A percentile compares a stretch with the other conserved stretches of the same genome.
Conservation (phyloP, 176 grass and related monocot genomes). For the Tuctoria greenei region DNA sequence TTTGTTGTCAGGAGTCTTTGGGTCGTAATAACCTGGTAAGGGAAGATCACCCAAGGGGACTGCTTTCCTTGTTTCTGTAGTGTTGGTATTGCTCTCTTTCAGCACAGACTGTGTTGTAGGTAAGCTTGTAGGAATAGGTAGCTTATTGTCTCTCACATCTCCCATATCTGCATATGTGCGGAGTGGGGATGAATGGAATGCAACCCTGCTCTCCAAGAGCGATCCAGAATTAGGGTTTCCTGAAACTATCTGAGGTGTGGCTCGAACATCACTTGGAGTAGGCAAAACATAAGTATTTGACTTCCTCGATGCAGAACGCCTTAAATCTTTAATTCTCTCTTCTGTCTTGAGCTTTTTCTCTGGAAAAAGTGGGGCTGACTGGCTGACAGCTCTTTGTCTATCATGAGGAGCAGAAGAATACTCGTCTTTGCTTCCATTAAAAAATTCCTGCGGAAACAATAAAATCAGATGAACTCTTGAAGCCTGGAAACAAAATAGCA, state of each 20-base stretch:
- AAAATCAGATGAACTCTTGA: constrained; percentile 5
- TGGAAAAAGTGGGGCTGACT: constrained; percentile 75
- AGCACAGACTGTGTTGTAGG: constrained; percentile 58
- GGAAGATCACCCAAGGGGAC: constrained; percentile 36
- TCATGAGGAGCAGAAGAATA: constrained; percentile 44
- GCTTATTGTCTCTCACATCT: constrained; percentile 57
- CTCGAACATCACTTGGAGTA: constrained; percentile 63
- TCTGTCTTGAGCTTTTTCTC: constrained; percentile 68
- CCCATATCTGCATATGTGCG: constrained; percentile 58
- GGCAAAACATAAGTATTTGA: constrained; percentile 84
- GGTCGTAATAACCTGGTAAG: constrained; percentile 47
- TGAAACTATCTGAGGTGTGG: constrained; percentile 41
- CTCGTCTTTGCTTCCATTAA: constrained; percentile 64
- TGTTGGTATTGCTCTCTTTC: constrained; percentile 82
- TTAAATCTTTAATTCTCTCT: constrained; percentile 63
- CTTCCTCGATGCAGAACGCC: constrained; percentile 71
- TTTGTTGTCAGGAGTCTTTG: constrained; percentile 51
- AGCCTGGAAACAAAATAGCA: not conserved
- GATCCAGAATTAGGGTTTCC: constrained; percentile 45
- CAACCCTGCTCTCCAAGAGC: constrained; percentile 49
- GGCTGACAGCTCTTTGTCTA: constrained; percentile 53
- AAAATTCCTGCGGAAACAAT: constrained; percentile 59
- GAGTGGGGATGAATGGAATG: constrained; percentile 70
- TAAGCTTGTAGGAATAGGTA: constrained; percentile 62
- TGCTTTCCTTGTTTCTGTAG: constrained; percentile 35